These are phyloP conservation scores for Primulina huaijiensis DNA, from an alignment of 257 asterid species.

Conservation along the genomic window DNA sequence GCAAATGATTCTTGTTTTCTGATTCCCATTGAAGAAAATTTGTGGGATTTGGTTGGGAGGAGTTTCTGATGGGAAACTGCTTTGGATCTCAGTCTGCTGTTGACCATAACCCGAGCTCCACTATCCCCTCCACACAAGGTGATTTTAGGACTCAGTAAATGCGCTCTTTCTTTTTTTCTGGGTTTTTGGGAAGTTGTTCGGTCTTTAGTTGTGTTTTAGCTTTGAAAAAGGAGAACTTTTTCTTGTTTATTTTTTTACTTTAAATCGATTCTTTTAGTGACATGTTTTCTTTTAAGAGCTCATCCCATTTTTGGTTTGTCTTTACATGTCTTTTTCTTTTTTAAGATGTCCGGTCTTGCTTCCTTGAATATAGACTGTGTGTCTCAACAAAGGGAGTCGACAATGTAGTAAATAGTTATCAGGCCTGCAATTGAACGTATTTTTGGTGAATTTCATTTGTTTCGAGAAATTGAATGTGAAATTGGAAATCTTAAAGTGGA, in stretches of 20 bases:
- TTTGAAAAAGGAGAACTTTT: neutral
- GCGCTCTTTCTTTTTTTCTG: conserved; percentile 21
- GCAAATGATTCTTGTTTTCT: conserved; percentile 18
- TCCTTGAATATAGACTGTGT: neutral
- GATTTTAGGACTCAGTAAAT: conserved; percentile 20
- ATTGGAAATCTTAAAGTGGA: neutral
- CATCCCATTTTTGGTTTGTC: neutral
- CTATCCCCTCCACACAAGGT: conserved; percentile 60
- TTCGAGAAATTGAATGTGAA: neutral
- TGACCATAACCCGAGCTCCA: conserved; percentile 41
- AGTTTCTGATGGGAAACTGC: conserved; percentile 76
- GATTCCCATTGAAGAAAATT: conserved; percentile 14
- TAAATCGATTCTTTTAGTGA: conserved; percentile 3
- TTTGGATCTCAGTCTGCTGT: conserved; percentile 51
- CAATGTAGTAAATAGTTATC: neutral
- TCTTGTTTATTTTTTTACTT: neutral
- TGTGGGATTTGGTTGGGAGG: conserved; percentile 1
- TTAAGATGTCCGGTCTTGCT: neutral
- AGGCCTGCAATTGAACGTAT: neutral
- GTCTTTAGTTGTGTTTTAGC: conserved; percentile 23
- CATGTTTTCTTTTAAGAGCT: neutral
- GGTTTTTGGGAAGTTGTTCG: conserved; percentile 19
- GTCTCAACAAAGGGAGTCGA: neutral
- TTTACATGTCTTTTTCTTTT: neutral
- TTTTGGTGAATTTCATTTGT: neutral